Conservation (phyloP, 2,329 filamentous ascomycete species). For the Colletotrichum sp. region DNA sequence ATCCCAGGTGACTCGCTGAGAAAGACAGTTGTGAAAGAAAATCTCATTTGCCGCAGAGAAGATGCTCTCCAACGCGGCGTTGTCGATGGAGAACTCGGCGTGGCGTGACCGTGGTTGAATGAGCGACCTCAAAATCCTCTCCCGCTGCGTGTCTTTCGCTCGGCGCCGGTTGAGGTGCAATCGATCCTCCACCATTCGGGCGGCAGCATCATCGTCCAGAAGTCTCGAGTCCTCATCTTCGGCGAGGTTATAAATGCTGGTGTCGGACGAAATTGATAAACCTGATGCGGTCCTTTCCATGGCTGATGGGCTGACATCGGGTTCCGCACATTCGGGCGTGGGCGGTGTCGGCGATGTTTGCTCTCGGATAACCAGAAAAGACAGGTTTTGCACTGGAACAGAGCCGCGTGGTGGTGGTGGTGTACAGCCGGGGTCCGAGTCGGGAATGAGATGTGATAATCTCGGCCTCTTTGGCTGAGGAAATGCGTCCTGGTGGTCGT, state of each 20-base stretch:
- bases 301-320: slow-evolving; percentile 24
- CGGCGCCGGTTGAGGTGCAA: slow-evolving; percentile 49
- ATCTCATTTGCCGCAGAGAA: slow-evolving; percentile 66
- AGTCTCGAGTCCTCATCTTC: slow-evolving; percentile 37
- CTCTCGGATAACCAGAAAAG: slow-evolving; percentile 45
- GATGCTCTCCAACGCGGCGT: slow-evolving; percentile 61
- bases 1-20: slow-evolving; percentile 64
- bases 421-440: neutral
- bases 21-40: slow-evolving; percentile 63
- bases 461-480: slow-evolving; percentile 11
- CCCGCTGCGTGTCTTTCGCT: slow-evolving; percentile 55
- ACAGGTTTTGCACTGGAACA: slow-evolving; percentile 33
- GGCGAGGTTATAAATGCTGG: slow-evolving; percentile 28
- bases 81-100: slow-evolving; percentile 59
- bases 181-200: slow-evolving; percentile 52
- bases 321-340: slow-evolving; percentile 12
- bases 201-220: slow-evolving; percentile 52
- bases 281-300: slow-evolving; percentile 58
- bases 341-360: slow-evolving; percentile 29
- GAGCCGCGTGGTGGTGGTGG: slow-evolving; percentile 26
- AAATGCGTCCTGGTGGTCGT: slow-evolving; percentile 28
- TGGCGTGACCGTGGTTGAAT: slow-evolving; percentile 55
- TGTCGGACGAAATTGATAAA: slow-evolving; percentile 50
- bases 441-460: neutral
- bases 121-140: slow-evolving; percentile 62